phyloP scores from a whole-genome alignment of 2,329 filamentous ascomycete species.

The Beauveria bassiana region DNA sequence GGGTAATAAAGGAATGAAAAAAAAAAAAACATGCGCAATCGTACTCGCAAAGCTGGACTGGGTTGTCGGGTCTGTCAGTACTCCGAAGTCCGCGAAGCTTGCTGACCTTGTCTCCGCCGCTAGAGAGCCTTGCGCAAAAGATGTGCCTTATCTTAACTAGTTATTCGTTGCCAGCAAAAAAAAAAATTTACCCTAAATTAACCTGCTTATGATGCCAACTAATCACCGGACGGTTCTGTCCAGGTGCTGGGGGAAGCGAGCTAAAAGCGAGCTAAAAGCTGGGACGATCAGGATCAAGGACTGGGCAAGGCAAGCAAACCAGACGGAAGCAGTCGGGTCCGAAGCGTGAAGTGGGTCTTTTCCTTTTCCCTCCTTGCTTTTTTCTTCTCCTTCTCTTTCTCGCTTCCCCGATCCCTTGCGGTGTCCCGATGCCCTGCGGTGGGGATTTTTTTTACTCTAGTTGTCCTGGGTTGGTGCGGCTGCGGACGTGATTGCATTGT shows the following conservation, averaged over 20 bases:
- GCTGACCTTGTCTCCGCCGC: neutral
- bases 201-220: neutral
- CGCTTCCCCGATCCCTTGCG: neutral
- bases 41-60: neutral
- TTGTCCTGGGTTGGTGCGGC: too few relatives aligned
- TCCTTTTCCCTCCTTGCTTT: too few relatives aligned
- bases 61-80: slow-evolving; percentile 1
- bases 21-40: slow-evolving; percentile 8
- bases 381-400: neutral
- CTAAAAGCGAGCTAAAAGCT: too few relatives aligned
- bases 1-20: neutral
- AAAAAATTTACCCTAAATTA: too few relatives aligned
- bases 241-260: too few relatives aligned
- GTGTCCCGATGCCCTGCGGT: neutral
- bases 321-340: too few relatives aligned
- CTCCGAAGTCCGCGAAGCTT: slow-evolving; percentile 6
- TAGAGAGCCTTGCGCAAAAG: neutral
- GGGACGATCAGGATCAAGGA: too few relatives aligned
- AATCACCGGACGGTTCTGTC: neutral
- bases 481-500: too few relatives aligned
- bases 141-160: too few relatives aligned
- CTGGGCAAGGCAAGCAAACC: too few relatives aligned
- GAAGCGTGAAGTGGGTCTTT: too few relatives aligned
- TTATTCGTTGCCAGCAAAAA: too few relatives aligned
- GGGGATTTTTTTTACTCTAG: neutral